Conservation (phyloP, 2,329 filamentous ascomycete species). For the Penicillium griseofulvum region DNA sequence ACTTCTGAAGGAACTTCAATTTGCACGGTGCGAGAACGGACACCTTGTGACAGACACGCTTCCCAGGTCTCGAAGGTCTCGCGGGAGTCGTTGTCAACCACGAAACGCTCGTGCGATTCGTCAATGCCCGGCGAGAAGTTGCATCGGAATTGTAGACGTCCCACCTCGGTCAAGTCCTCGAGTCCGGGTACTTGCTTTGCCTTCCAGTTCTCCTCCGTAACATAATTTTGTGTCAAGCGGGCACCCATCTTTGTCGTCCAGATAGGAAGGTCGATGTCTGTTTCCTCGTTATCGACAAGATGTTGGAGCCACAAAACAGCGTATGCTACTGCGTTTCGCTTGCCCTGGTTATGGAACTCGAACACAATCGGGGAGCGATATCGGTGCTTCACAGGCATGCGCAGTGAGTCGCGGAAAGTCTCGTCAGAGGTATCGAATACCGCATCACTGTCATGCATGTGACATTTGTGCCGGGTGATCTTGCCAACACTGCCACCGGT, state of each 20-base stretch:
- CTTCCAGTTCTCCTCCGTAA: slow-evolving; percentile 73
- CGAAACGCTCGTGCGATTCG: slow-evolving; percentile 76
- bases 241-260: slow-evolving; percentile 76
- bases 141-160: slow-evolving; percentile 74
- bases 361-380: slow-evolving; percentile 89
- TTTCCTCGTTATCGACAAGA: slow-evolving; percentile 74
- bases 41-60: slow-evolving; percentile 82
- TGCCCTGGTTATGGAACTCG: slow-evolving; percentile 71
- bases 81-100: slow-evolving; percentile 80
- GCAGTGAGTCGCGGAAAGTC: slow-evolving; percentile 56
- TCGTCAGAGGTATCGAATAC: slow-evolving; percentile 58
- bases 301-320: slow-evolving; percentile 84
- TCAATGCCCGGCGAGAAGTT: slow-evolving; percentile 90
- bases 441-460: slow-evolving; percentile 58
- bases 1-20: slow-evolving; percentile 71
- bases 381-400: slow-evolving; percentile 83
- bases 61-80: slow-evolving; percentile 97
- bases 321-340: slow-evolving; percentile 70
- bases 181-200: slow-evolving; percentile 65
- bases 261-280: slow-evolving; percentile 80
- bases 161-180: slow-evolving; percentile 72
- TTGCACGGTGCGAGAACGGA: slow-evolving; percentile 67
- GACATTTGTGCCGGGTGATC: slow-evolving; percentile 63
- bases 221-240: slow-evolving; percentile 86
- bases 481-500: slow-evolving; percentile 80